Conservation (phyloP, 106 monocot genomes). For the Hemerocallis citrina region DNA sequence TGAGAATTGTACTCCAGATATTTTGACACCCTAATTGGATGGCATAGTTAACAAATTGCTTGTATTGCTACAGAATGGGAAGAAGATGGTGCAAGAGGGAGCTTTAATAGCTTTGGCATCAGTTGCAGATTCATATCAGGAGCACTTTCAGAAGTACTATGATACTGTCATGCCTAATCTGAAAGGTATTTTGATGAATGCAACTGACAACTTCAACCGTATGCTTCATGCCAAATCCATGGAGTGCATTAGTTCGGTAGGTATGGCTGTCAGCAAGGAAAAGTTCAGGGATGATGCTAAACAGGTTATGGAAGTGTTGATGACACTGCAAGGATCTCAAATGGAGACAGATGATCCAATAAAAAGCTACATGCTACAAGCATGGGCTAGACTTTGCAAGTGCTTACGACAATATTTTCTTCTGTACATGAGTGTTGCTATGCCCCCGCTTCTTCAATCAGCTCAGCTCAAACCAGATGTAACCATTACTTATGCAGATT, state of each 20-base stretch:
- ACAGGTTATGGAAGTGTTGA: constrained; percentile 67
- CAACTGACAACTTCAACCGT: constrained; percentile 41
- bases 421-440: constrained; percentile 59
- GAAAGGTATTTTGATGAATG: constrained; percentile 51
- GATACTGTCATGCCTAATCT: constrained; percentile 48
- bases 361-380: constrained; percentile 69
- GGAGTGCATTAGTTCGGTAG: constrained; percentile 53
- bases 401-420: constrained; percentile 37
- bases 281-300: constrained; percentile 55
- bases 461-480: constrained; percentile 68
- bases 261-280: no score
- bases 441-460: constrained; percentile 53
- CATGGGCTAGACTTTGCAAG: no score
- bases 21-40: constrained; percentile 52
- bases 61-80: constrained; percentile 49
- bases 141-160: no score
- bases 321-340: constrained; percentile 62
- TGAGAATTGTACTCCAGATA: constrained; percentile 45
- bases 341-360: constrained; percentile 69
- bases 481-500: constrained; percentile 51
- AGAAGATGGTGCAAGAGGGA: constrained; percentile 58
- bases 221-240: constrained; percentile 58
- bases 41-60: constrained; percentile 51
- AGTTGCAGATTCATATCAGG: constrained; percentile 65
- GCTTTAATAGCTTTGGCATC: constrained; percentile 62